Evolutionary conservation across 371 early-diverging fungal species (phyloP), one percentile per base, ranked within the genome.

Genomic region (Rhizopus delemar): DNA sequence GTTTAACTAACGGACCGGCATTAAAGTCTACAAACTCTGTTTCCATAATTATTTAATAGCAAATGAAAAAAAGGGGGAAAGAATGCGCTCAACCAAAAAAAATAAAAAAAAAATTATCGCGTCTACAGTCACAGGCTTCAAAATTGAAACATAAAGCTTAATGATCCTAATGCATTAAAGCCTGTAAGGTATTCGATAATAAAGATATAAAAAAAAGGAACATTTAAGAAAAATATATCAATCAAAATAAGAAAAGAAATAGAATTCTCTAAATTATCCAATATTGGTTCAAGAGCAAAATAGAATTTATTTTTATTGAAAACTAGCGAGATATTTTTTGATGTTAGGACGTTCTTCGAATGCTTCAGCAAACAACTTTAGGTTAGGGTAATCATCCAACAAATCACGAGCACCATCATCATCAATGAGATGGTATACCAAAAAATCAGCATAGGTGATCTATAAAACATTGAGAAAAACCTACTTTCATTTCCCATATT

Each of bases 341-440:
- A 70, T 59, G 36, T 66, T 63, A 31, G 64, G 61, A n/a, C 70
- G 59, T 11, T 55, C 45, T 12, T 56, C 62, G 46, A 70, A 57
- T 11, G 60, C 65, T 41, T 71, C 46, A 9, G 56, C 60, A 60
- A 73, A 60, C 9, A 51, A 46, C 9, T 55, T 41, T 5, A 73
- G 53, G n/a, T 69, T 51, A 22, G 73, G 70, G 13, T 54, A 61
- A n/a, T 53, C 53, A 8, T 5, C 32, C 16, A 67, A 34, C 4
- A 43, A 29, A 53, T 46, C 51, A 11, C 9, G 35, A 15, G 7
- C 48, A 52, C 7, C 15, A 13, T 59, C 64, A 38, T 66, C 61
- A 13, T 63, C 62, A 56, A 69, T 43, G 29, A 55, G 46, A 32
- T 69, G 69, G 15, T 66, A 73, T 0, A 73, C 49, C 36, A 69